Evolutionary conservation across 495 filamentous ascomycete genomes (phyloP).

Genomic region (Evernia prunastri): DNA sequence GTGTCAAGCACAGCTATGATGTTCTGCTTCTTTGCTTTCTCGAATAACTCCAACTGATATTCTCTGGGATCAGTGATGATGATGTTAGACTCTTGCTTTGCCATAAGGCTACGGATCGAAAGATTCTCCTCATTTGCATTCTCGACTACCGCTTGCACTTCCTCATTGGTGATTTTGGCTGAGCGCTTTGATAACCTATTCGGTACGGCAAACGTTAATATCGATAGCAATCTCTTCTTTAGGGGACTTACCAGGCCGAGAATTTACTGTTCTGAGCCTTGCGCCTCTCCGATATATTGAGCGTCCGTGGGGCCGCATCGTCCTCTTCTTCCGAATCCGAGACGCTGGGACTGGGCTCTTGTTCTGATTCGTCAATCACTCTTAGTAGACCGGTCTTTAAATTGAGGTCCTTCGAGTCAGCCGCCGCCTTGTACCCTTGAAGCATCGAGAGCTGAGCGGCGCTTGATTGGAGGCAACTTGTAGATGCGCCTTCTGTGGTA

Average conservation of each 20-base stretch:
- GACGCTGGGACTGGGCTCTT: conserved; percentile 30
- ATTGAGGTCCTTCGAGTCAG: not conserved
- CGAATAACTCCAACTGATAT: conserved; percentile 90
- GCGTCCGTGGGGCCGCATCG: conserved; percentile 25
- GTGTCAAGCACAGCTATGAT: conserved; percentile 96
- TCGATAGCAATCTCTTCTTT: not conserved
- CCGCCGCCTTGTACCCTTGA: not conserved
- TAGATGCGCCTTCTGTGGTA: not conserved
- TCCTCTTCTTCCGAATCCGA: conserved; percentile 34
- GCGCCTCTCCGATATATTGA: conserved; percentile 42
- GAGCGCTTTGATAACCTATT: conserved; percentile 41
- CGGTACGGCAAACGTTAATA: conserved; percentile 24
- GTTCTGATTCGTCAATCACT: conserved; percentile 10
- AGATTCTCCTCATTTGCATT: conserved; percentile 32
- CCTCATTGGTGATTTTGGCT: conserved; percentile 30
- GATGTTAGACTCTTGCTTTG: conserved; percentile 38
- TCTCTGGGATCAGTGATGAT: conserved; percentile 73
- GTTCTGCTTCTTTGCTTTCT: conserved; percentile 78
- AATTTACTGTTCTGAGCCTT: conserved; percentile 49
- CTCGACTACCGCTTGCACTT: conserved; percentile 26
- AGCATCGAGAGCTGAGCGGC: not conserved
- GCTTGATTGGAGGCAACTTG: not conserved
- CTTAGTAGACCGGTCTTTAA: not conserved
- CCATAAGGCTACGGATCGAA: conserved; percentile 41
- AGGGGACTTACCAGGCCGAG: conserved; percentile 41